phyloP scores from a whole-genome alignment of 1,139 yeast genomes.

The Kazachstania sp. region DNA sequence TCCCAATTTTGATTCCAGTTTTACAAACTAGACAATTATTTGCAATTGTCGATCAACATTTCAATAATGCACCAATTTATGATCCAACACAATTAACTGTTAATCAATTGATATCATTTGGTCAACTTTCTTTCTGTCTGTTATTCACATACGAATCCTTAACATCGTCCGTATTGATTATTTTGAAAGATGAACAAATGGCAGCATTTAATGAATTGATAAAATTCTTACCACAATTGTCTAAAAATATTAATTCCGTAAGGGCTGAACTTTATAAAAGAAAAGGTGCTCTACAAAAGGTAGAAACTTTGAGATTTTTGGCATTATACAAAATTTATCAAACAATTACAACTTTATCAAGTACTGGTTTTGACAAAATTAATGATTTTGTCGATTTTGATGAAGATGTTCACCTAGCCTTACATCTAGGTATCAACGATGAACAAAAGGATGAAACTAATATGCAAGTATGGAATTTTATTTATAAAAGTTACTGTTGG shows the following conservation, averaged over 20 bases:
- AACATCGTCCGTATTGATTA: slow-evolving; percentile 20
- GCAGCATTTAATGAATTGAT: slow-evolving; percentile 14
- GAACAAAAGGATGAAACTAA: slow-evolving; percentile 18
- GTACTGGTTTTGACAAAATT: not conserved
- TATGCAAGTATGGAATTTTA: slow-evolving; percentile 24
- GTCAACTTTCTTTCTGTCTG: slow-evolving; percentile 20
- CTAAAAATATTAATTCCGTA: slow-evolving; percentile 13
- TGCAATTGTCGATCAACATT: slow-evolving; percentile 13
- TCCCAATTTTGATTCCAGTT: slow-evolving; percentile 17
- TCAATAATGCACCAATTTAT: slow-evolving; percentile 18
- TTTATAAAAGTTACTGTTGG: slow-evolving; percentile 24
- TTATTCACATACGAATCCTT: slow-evolving; percentile 21
- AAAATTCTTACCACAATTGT: slow-evolving; percentile 11
- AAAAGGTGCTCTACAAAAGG: slow-evolving; percentile 9
- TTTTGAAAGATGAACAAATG: slow-evolving; percentile 19
- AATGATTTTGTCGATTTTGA: slow-evolving; percentile 18
- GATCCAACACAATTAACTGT: slow-evolving; percentile 11
- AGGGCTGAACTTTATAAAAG: slow-evolving; percentile 18
- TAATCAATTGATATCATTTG: slow-evolving; percentile 18
- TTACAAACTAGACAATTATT: slow-evolving; percentile 16
- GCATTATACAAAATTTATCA: slow-evolving; percentile 21
- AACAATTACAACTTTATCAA: slow-evolving; percentile 10
- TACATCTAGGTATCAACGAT: slow-evolving; percentile 20
- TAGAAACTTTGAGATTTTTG: slow-evolving; percentile 17
- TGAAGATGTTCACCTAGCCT: slow-evolving; percentile 24